These are phyloP conservation scores for Lippia alba DNA, from an alignment of 305 asterid species.

Conservation along the genomic window DNA sequence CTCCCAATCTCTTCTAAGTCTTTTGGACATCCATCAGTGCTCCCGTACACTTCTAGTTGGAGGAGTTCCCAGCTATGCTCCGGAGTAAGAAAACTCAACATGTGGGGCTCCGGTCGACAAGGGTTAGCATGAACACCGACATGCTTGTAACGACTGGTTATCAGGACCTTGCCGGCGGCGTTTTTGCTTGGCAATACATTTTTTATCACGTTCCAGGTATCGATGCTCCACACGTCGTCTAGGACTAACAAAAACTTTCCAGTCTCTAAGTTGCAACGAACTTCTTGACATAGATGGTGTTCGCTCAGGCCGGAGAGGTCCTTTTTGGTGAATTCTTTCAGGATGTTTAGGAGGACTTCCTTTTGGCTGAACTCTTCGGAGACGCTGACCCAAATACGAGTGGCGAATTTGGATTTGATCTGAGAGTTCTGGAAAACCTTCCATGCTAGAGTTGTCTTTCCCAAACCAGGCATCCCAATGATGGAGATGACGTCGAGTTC, in stretches of 20 bases:
- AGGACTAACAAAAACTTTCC: slow-evolving; percentile 33
- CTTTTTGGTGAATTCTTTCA: slow-evolving; percentile 28
- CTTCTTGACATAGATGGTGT: slow-evolving; percentile 21
- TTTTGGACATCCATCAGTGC: background rate
- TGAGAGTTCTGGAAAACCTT: slow-evolving; percentile 30
- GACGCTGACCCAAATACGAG: slow-evolving; percentile 41
- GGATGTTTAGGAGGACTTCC: slow-evolving; percentile 36
- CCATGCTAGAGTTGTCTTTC: slow-evolving; percentile 51
- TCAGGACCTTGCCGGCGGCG: slow-evolving; percentile 29
- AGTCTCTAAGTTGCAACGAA: slow-evolving; percentile 19
- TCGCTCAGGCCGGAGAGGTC: slow-evolving; percentile 32
- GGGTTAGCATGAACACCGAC: slow-evolving; percentile 19
- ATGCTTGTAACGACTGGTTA: slow-evolving; percentile 24
- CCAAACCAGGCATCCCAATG: slow-evolving; percentile 49
- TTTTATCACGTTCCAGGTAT: slow-evolving; percentile 8
- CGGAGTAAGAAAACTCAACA: background rate
- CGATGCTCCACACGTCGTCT: slow-evolving; percentile 29
- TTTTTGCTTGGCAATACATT: slow-evolving; percentile 3
- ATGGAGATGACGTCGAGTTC: slow-evolving; percentile 42
- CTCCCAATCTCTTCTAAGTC: background rate
- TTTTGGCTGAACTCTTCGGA: slow-evolving; percentile 32
- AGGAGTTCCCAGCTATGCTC: slow-evolving; percentile 28
- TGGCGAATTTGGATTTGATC: slow-evolving; percentile 33
- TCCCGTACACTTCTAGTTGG: slow-evolving; percentile 23
- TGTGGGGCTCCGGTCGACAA: background rate